phyloP scores from a whole-genome alignment of 495 filamentous ascomycete genomes.

The Penicillium canescens region DNA sequence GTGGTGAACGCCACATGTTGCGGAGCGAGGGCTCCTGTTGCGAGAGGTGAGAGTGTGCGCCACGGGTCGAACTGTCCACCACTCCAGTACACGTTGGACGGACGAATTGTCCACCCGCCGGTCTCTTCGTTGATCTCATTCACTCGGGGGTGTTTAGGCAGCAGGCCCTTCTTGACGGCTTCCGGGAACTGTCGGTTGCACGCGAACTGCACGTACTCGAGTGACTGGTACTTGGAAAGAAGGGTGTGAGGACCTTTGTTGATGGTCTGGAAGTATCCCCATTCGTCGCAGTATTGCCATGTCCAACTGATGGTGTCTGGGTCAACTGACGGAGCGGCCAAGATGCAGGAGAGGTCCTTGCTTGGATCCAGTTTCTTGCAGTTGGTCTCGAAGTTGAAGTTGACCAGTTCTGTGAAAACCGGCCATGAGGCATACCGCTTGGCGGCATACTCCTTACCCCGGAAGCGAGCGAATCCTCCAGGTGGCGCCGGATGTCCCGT shows the following conservation, averaged over 20 bases:
- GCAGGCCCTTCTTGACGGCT: constrained; percentile 40
- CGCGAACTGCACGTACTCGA: constrained; percentile 48
- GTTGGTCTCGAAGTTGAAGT: constrained; percentile 42
- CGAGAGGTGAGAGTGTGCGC: constrained; percentile 52
- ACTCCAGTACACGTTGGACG: constrained; percentile 57
- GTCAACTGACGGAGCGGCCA: constrained; percentile 37
- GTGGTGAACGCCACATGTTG: constrained; percentile 33
- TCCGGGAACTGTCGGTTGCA: constrained; percentile 57
- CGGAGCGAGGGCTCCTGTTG: constrained; percentile 43
- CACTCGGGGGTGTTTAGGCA: constrained; percentile 42
- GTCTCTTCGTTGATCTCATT: constrained; percentile 43
- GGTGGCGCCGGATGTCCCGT: constrained; percentile 25
- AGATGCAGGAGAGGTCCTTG: constrained; percentile 33
- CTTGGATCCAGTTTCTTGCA: constrained; percentile 36
- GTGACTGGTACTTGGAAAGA: constrained; percentile 51
- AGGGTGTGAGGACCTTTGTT: constrained; percentile 51
- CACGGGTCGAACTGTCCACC: constrained; percentile 61
- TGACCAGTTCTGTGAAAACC: constrained; percentile 39
- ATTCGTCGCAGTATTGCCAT: constrained; percentile 64
- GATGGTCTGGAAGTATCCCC: constrained; percentile 55
- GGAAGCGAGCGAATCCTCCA: constrained; percentile 38
- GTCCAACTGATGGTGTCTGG: constrained; percentile 51
- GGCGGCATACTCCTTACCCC: constrained; percentile 42
- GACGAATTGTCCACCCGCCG: constrained; percentile 58
- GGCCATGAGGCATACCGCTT: constrained; percentile 51